phyloP scores from a whole-genome alignment of 129 eudicot genomes.

The Lonicera japonica region DNA sequence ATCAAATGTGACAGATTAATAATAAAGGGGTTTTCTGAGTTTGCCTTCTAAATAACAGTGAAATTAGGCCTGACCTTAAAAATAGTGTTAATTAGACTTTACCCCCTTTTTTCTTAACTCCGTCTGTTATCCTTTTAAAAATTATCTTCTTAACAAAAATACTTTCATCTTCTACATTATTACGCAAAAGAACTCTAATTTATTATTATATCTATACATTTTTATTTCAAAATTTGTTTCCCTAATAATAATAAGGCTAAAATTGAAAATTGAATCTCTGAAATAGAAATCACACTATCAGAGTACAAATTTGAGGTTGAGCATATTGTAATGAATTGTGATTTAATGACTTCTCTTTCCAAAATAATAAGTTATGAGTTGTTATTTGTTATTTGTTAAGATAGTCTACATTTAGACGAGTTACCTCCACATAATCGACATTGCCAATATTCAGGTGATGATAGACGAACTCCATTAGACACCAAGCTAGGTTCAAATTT shows the following conservation, averaged over 20 bases:
- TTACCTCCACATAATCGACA: constrained; percentile 61
- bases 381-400: not conserved
- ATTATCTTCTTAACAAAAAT: too few species aligned
- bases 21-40: too few species aligned
- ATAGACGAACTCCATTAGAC: constrained; percentile 24
- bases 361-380: not conserved
- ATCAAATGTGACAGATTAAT: too few species aligned
- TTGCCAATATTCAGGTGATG: constrained; percentile 55
- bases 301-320: not conserved
- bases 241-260: not conserved
- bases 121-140: too few species aligned
- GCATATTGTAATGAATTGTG: not conserved
- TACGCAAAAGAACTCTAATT: too few species aligned
- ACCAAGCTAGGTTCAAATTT: constrained; percentile 46
- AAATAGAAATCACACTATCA: too few species aligned
- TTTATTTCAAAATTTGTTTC: not conserved
- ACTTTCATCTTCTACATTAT: too few species aligned
- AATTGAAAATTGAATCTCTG: not conserved
- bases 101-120: too few species aligned
- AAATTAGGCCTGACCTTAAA: too few species aligned
- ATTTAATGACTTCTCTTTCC: not conserved
- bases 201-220: too few species aligned
- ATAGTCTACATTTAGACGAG: not conserved
- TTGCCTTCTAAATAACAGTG: too few species aligned
- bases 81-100: too few species aligned